Evolutionary conservation across 2,329 filamentous ascomycete genomes (phyloP).

Genomic region (Talaromyces amestolkiae): DNA sequence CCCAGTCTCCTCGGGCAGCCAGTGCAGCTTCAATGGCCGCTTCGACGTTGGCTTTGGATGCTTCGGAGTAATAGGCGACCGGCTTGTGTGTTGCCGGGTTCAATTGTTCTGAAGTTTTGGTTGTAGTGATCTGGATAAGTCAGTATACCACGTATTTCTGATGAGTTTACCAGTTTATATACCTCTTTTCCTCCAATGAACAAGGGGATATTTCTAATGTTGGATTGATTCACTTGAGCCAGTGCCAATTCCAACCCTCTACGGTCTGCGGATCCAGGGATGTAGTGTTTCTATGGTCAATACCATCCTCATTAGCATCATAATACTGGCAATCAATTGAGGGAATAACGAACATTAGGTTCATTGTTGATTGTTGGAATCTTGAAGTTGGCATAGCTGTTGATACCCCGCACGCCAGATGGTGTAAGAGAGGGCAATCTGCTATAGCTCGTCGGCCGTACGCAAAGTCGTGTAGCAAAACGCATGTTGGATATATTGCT

Average conservation of each 20-base stretch:
- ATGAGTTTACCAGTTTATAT: conserved; percentile 27
- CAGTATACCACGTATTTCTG: not conserved
- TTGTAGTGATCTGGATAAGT: conserved; percentile 30
- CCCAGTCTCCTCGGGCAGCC: conserved; percentile 83
- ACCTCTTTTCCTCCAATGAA: conserved; percentile 81
- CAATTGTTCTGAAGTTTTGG: conserved; percentile 57
- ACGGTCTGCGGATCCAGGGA: conserved; percentile 76
- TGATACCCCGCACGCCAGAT: conserved; percentile 26
- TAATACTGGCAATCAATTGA: too few relatives aligned
- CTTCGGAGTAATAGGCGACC: conserved; percentile 82
- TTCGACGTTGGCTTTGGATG: conserved; percentile 71
- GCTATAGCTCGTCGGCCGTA: conserved; percentile 1
- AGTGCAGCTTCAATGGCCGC: conserved; percentile 80
- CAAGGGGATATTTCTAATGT: conserved; percentile 75
- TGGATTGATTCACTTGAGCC: conserved; percentile 64
- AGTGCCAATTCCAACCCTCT: conserved; percentile 73
- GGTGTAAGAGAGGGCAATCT: conserved; percentile 5
- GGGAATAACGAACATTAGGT: conserved; percentile 71
- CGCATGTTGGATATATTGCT: not conserved
- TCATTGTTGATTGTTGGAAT: conserved; percentile 85
- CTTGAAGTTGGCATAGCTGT: conserved; percentile 80
- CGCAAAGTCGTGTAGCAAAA: conserved; percentile 3
- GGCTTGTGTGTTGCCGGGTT: conserved; percentile 80
- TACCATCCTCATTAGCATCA: not conserved
- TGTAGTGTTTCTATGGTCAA: conserved; percentile 72